A percentile compares a stretch with the other conserved stretches of the same genome.
phyloP scores from a whole-genome alignment of 768 basidiomycete genomes.

The Lepiota venenata region DNA sequence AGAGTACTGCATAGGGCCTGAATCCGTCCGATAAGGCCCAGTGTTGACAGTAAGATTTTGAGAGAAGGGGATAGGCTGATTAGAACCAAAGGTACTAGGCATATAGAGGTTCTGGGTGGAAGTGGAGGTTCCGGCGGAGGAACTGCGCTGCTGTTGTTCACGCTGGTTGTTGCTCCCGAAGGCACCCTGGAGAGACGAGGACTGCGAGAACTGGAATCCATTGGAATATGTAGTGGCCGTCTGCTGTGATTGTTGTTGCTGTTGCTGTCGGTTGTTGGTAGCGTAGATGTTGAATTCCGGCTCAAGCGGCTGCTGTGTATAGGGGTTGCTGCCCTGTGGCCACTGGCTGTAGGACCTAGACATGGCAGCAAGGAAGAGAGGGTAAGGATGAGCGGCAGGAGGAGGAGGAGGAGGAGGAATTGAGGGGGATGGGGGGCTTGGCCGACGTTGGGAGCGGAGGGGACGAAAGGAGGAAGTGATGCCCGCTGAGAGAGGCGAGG shows the following conservation, averaged over 20 bases:
- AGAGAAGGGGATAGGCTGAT: conserved; percentile 7
- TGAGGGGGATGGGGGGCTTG: background rate
- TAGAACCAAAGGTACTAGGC: conserved; percentile 14
- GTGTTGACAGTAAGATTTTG: conserved; percentile 12
- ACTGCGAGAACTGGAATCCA: conserved; percentile 15
- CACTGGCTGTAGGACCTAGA: conserved; percentile 7
- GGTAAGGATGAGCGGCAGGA: too few relatives aligned
- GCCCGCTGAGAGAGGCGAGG: background rate
- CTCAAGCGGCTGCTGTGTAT: conserved; percentile 30
- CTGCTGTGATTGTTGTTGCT: conserved; percentile 18
- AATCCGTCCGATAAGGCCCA: conserved; percentile 10
- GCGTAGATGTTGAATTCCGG: conserved; percentile 26
- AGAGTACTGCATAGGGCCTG: conserved; percentile 9
- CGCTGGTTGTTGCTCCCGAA: conserved; percentile 17
- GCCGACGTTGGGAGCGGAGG: background rate
- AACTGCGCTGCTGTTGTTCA: conserved; percentile 15
- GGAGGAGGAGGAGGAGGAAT: background rate
- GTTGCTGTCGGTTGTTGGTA: conserved; percentile 18
- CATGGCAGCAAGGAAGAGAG: conserved; percentile 1
- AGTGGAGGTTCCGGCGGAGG: conserved; percentile 7
- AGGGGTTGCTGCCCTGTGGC: conserved; percentile 10
- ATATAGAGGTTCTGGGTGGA: conserved; percentile 10
- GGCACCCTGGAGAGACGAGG: conserved; percentile 21
- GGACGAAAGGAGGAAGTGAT: background rate
- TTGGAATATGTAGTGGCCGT: conserved; percentile 1